A percentile compares a stretch with the other conserved stretches of the same genome.
These are phyloP conservation scores for Capsella rubella DNA, from an alignment of 441 rosid genomes.

Conservation along the genomic window DNA sequence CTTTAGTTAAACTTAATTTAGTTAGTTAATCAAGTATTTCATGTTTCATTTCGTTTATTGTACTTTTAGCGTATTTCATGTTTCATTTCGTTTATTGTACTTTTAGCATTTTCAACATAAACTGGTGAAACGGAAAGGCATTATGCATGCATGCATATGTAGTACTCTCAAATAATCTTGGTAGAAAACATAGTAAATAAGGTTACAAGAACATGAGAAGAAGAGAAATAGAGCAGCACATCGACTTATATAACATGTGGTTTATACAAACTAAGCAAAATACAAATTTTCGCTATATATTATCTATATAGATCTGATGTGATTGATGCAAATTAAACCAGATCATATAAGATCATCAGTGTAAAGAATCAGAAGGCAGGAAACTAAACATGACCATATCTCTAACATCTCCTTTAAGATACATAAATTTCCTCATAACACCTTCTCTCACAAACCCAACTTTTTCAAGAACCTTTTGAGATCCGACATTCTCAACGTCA, in stretches of 20 bases:
- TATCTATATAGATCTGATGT: neutral
- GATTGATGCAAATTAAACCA: neutral
- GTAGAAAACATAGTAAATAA: neutral
- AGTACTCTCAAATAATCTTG: neutral
- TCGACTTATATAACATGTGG: neutral
- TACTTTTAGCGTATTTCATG: neutral
- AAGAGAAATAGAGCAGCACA: neutral
- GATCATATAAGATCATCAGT: slow-evolving; percentile 26
- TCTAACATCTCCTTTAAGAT: slow-evolving; percentile 55
- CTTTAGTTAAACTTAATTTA: too few relatives aligned
- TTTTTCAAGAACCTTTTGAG: slow-evolving; percentile 72
- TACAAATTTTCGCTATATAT: neutral
- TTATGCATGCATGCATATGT: neutral
- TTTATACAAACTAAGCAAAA: neutral
- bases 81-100: neutral
- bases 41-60: neutral
- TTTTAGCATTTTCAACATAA: neutral
- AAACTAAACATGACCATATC: slow-evolving; percentile 70
- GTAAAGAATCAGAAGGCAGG: slow-evolving; percentile 56
- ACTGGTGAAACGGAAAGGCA: neutral
- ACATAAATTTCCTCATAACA: slow-evolving; percentile 55
- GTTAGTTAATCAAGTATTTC: neutral
- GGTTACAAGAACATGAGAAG: neutral
- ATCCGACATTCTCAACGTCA: slow-evolving; percentile 60
- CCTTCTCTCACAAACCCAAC: slow-evolving; percentile 74